Conservation (phyloP, 805 yeast species). For the Blastobotrys americana region DNA sequence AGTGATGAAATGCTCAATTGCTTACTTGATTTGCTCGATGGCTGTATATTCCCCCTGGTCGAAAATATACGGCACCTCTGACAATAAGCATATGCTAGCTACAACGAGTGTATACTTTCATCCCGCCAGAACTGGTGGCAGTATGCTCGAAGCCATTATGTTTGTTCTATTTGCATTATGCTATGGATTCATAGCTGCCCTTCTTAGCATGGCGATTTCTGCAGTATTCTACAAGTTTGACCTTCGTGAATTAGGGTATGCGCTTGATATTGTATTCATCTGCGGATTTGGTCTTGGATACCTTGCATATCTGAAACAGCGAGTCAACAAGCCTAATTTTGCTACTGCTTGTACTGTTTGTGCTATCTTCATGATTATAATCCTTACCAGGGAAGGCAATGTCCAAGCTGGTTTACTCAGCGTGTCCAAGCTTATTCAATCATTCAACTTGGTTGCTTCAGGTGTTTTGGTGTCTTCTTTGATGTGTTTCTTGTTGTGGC, state of each 20-base stretch:
- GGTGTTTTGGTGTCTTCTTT: conserved; percentile 57
- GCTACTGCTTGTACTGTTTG: conserved; percentile 78
- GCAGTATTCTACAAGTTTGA: conserved; percentile 40
- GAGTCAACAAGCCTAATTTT: conserved; percentile 58
- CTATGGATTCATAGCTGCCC: conserved; percentile 47
- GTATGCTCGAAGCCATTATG: conserved; percentile 66
- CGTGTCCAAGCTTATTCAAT: conserved; percentile 43
- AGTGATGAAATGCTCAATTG: conserved; percentile 57
- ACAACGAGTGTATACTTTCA: conserved; percentile 82
- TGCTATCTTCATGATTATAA: conserved; percentile 60
- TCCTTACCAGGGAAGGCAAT: conserved; percentile 68
- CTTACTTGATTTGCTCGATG: conserved; percentile 65
- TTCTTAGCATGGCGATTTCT: conserved; percentile 46
- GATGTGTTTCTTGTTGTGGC: conserved; percentile 59
- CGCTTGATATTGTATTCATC: conserved; percentile 45
- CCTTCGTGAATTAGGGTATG: conserved; percentile 42
- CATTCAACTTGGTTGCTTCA: conserved; percentile 48
- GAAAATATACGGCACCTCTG: conserved; percentile 50
- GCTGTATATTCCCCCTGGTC: conserved; percentile 49
- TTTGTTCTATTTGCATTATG: conserved; percentile 51
- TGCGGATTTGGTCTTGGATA: conserved; percentile 52
- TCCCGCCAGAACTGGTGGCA: conserved; percentile 70
- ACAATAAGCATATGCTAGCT: conserved; percentile 73
- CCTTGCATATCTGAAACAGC: conserved; percentile 63
- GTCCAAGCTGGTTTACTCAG: conserved; percentile 54